These are phyloP conservation scores for Xylogone sp. DNA, from an alignment of 2,329 filamentous ascomycete genomes.

Conservation along the genomic window DNA sequence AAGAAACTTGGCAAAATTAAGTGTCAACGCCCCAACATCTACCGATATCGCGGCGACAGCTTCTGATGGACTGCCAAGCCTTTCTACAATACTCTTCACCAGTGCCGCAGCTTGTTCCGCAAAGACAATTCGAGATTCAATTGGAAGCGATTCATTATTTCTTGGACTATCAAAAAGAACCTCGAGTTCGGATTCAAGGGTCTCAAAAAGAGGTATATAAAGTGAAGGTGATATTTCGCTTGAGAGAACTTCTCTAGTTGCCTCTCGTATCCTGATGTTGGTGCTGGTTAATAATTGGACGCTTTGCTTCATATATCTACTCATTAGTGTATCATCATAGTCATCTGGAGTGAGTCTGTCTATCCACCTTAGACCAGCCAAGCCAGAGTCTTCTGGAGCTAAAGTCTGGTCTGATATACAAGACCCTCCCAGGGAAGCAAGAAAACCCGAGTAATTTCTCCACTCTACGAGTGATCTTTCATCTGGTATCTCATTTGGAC, in stretches of 20 bases:
- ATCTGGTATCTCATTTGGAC: slow-evolving; percentile 45
- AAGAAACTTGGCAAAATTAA: slow-evolving; percentile 65
- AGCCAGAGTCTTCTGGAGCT: slow-evolving; percentile 50
- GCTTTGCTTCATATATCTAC: slow-evolving; percentile 57
- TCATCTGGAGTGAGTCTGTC: slow-evolving; percentile 56
- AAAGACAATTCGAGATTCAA: slow-evolving; percentile 61
- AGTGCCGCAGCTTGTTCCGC: slow-evolving; percentile 64
- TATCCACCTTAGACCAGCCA: slow-evolving; percentile 55
- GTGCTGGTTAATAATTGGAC: slow-evolving; percentile 62
- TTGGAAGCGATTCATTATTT: slow-evolving; percentile 48
- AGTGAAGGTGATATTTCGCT: slow-evolving; percentile 60
- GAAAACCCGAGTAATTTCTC: slow-evolving; percentile 66
- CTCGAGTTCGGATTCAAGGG: slow-evolving; percentile 62
- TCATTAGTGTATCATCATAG: slow-evolving; percentile 57
- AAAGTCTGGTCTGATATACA: slow-evolving; percentile 58
- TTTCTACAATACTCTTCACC: slow-evolving; percentile 59
- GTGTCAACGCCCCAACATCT: slow-evolving; percentile 58
- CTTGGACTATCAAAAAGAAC: slow-evolving; percentile 54
- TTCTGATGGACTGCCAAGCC: slow-evolving; percentile 60
- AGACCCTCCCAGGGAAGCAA: slow-evolving; percentile 62
- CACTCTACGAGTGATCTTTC: slow-evolving; percentile 58
- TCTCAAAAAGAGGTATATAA: slow-evolving; percentile 60
- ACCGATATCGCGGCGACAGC: slow-evolving; percentile 58
- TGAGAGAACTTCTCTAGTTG: slow-evolving; percentile 62
- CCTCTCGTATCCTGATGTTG: slow-evolving; percentile 62